Conservation (phyloP, 2,329 filamentous ascomycete genomes). For the Davidsoniella virescens region DNA sequence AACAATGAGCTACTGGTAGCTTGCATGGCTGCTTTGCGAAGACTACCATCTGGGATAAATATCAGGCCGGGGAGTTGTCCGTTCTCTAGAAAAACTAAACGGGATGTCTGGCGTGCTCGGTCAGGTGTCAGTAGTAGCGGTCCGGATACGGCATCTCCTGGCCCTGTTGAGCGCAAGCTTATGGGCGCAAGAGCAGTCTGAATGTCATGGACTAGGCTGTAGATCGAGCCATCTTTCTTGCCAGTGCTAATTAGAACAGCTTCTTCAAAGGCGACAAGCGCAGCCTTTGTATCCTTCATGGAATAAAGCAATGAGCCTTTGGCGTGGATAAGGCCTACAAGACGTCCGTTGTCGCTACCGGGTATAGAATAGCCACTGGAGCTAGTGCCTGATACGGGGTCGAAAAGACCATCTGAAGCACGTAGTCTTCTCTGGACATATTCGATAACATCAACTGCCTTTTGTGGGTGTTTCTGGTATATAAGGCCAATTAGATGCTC, state of each 20-base stretch:
- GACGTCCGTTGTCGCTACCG: conserved; percentile 76
- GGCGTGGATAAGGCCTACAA: conserved; percentile 84
- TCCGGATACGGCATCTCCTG: not conserved
- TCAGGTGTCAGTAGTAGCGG: conserved; percentile 72
- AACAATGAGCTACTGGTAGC: conserved; percentile 92
- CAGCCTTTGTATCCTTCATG: conserved; percentile 62
- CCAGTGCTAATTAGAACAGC: conserved; percentile 80
- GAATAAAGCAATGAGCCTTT: conserved; percentile 98
- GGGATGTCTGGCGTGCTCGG: conserved; percentile 65
- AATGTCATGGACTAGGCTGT: conserved; percentile 63
- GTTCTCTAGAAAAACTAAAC: conserved; percentile 60
- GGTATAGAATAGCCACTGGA: conserved; percentile 69
- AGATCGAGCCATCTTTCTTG: conserved; percentile 51
- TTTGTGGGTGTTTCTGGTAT: conserved; percentile 65
- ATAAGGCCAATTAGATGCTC: conserved; percentile 84
- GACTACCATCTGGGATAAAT: conserved; percentile 51
- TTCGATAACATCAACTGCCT: conserved; percentile 77
- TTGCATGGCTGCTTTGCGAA: conserved; percentile 66
- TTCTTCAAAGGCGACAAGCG: conserved; percentile 84
- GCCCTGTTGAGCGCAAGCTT: not conserved
- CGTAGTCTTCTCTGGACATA: conserved; percentile 59
- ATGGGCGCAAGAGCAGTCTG: conserved; percentile 47
- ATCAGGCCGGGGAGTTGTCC: conserved; percentile 68
- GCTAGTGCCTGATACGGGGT: conserved; percentile 14
- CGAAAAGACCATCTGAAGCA: conserved; percentile 4